Percentiles rank a stretch among this genome's conserved stretches.
Conservation (phyloP, 768 basidiomycete species). For the Flagelloscypha sp. region DNA sequence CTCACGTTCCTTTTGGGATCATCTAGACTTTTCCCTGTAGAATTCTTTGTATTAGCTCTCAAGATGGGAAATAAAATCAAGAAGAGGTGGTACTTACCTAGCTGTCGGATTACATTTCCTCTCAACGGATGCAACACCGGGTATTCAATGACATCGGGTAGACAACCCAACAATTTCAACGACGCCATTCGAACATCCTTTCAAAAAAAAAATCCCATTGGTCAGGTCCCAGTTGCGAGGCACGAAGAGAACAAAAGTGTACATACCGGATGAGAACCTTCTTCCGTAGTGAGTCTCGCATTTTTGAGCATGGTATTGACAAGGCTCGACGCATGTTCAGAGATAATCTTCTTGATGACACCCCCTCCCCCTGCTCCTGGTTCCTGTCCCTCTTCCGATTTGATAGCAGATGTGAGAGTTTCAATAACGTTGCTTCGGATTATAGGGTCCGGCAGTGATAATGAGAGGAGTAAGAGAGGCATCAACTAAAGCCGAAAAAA, state of each 20-base stretch:
- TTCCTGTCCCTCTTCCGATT: too few relatives aligned
- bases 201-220: slow-evolving; percentile 4
- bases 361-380: slow-evolving; percentile 55
- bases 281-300: too few relatives aligned
- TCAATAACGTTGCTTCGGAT: slow-evolving; percentile 78
- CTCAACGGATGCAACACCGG: slow-evolving; percentile 80
- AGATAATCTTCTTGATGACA: slow-evolving; percentile 32
- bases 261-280: too few relatives aligned
- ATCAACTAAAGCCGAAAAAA: slow-evolving; percentile 52
- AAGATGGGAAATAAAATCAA: too few relatives aligned
- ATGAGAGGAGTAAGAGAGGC: slow-evolving; percentile 78
- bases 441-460: slow-evolving; percentile 65
- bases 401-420: slow-evolving; percentile 63
- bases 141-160: slow-evolving; percentile 76
- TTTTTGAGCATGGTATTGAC: slow-evolving; percentile 67
- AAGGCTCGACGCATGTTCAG: slow-evolving; percentile 62
- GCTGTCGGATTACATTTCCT: slow-evolving; percentile 57
- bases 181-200: slow-evolving; percentile 75
- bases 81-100: slow-evolving; percentile 65
- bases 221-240: too few relatives aligned
- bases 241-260: too few relatives aligned
- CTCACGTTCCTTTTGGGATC: slow-evolving; percentile 84
- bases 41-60: too few relatives aligned
- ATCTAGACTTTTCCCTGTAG: too few relatives aligned
- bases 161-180: slow-evolving; percentile 58